Evolutionary conservation across 2,329 filamentous ascomycete genomes (phyloP).

Genomic region (Aspergillus uvarum): DNA sequence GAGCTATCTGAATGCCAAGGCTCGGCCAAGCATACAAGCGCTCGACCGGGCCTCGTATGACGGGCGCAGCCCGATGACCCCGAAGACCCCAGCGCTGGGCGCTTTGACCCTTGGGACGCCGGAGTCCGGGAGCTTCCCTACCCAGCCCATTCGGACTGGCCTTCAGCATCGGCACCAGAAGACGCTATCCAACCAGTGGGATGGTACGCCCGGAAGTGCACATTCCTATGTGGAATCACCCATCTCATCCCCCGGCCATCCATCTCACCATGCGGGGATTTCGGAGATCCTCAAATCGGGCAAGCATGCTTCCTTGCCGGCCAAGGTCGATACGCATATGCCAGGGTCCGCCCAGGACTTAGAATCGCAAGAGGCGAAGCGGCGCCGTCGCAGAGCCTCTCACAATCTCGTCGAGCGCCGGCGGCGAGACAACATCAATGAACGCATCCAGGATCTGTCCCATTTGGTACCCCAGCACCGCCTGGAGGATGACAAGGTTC

Average conservation of each 20-base stretch:
- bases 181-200: constrained; percentile 84
- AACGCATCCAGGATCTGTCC: constrained; percentile 94
- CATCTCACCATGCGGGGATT: constrained; percentile 67
- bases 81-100: constrained; percentile 76
- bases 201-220: constrained; percentile 78
- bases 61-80: constrained; percentile 76
- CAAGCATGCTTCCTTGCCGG: constrained; percentile 82
- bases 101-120: constrained; percentile 69
- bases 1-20: constrained; percentile 60
- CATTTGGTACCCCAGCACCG: constrained; percentile 88
- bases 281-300: constrained; percentile 81
- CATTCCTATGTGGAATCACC: constrained; percentile 81
- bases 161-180: constrained; percentile 70
- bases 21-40: constrained; percentile 59
- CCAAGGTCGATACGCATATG: constrained; percentile 67
- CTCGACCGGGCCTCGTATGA: constrained; percentile 74
- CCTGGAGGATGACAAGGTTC: constrained; percentile 93
- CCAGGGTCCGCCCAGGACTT: constrained; percentile 49
- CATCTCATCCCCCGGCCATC: constrained; percentile 71
- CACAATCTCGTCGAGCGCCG: constrained; percentile 96
- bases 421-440: constrained; percentile 96
- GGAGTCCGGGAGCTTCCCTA: constrained; percentile 70
- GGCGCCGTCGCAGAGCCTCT: constrained; percentile 84
- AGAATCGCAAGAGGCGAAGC: constrained; percentile 89
- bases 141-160: constrained; percentile 73